Evolutionary conservation across 176 grass and related monocot genomes (phyloP).

Genomic region (Oryza meridionalis): DNA sequence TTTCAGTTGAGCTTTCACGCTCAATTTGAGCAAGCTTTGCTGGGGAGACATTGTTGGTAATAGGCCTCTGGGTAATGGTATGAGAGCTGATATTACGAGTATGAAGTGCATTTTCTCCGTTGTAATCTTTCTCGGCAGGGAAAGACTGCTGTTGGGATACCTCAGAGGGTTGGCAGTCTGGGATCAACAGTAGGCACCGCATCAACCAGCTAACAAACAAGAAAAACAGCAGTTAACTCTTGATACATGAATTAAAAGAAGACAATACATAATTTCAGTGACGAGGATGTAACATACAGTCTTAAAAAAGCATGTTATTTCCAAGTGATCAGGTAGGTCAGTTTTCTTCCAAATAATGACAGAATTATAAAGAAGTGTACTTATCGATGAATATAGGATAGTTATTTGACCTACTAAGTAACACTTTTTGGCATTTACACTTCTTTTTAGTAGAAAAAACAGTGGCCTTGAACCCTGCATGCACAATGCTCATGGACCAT

Average conservation of each 20-base stretch:
- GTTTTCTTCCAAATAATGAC: neutral
- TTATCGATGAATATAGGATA: slow-evolving; percentile 2
- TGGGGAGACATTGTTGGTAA: slow-evolving; percentile 60
- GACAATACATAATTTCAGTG: neutral
- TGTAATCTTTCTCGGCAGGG: slow-evolving; percentile 40
- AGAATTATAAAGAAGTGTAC: neutral
- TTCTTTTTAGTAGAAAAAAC: neutral
- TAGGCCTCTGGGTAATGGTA: slow-evolving; percentile 43
- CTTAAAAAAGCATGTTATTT: slow-evolving; percentile 34
- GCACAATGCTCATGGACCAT: slow-evolving; percentile 22
- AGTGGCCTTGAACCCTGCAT: neutral
- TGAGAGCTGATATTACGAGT: slow-evolving; percentile 16
- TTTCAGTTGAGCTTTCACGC: slow-evolving; percentile 72
- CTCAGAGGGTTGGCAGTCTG: slow-evolving; percentile 43
- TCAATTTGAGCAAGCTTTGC: slow-evolving; percentile 96
- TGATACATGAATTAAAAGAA: slow-evolving; percentile 9
- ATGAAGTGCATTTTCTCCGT: slow-evolving; percentile 37
- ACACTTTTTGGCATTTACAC: neutral
- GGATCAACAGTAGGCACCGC: slow-evolving; percentile 65
- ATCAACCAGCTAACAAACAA: slow-evolving; percentile 65
- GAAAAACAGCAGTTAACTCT: slow-evolving; percentile 41
- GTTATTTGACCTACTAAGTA: neutral
- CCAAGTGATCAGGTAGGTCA: slow-evolving; percentile 12
- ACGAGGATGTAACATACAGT: slow-evolving; percentile 14
- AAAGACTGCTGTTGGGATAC: slow-evolving; percentile 17